Base-by-base conservation (phyloP, 306 rosid genomes). In the Glycine latifolia region DNA sequence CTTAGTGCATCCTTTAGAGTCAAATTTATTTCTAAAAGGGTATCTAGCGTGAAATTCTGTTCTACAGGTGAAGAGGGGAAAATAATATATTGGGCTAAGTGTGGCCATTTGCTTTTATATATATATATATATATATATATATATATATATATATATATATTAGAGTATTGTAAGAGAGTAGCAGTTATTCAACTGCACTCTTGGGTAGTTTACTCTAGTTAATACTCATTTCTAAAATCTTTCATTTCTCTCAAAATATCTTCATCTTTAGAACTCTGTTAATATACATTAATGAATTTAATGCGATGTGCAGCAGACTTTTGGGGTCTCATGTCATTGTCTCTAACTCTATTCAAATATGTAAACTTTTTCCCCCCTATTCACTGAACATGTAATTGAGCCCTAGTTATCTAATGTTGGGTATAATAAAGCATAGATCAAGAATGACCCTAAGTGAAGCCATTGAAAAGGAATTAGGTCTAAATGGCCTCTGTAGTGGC, bases 1-100 rank as follows among this genome's bases (percentile, higher is more conserved):
- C 43, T 65, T 48, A 35, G 66, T 39, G 85, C 73, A 71, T 67
- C 60, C 20, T 79, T 68, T 67, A 52, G 56, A 78, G 14, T 81
- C 68, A 78, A 60, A 68, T 78, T 20, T 73, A 6, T 52, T 73
- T 68, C 41, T 44, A 12, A 16, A 47, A 16, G 67, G 72, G 54
- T 82, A 17, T 63, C 56, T n/a, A 59, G 78, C 12, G 10, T 26
- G 37, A 61, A 66, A 16, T 41, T 58, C 79, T 81, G 63, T 81
- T 66, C 74, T 15, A 11, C 76, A 10, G 53, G 62, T 16, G 55
- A 20, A 11, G 59, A 26, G 63, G 35, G 31, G 31, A 26, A 20
- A 20, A 20, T n/a, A 20, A 20, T 20, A 20, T 20, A 20, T 20
- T 20, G 20, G 20, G 20, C 20, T 20, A 20, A 20, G 20, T 20